Percentiles rank a stretch among this genome's conserved stretches.
Conservation (phyloP, 2,329 filamentous ascomycete genomes). For the Aspergillus sp. region DNA sequence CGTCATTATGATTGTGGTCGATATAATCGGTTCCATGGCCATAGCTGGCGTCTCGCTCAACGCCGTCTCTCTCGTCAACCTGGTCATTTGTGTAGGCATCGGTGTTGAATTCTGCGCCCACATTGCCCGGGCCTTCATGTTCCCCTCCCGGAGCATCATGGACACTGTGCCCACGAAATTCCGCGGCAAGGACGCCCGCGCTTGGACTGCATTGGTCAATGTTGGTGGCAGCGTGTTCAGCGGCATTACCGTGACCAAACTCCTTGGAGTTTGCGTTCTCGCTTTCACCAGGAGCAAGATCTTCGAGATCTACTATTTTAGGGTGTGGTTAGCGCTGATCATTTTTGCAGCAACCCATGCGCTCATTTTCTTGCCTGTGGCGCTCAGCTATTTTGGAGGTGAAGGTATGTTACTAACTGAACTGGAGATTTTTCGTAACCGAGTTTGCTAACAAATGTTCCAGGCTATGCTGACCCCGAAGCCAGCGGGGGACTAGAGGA, state of each 20-base stretch:
- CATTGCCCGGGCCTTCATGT: conserved; percentile 93
- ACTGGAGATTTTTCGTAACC: background rate
- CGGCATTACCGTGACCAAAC: conserved; percentile 93
- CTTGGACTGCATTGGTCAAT: conserved; percentile 91
- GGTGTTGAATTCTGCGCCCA: conserved; percentile 97
- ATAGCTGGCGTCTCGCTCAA: conserved; percentile 86
- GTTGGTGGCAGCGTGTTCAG: conserved; percentile 94
- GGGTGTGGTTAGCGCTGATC: conserved; percentile 91
- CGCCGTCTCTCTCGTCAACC: conserved; percentile 90
- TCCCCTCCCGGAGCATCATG: conserved; percentile 79
- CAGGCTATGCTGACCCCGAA: conserved; percentile 81
- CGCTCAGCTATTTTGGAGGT: conserved; percentile 80
- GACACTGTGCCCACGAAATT: conserved; percentile 77
- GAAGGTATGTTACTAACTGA: conserved; percentile 54
- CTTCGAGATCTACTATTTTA: conserved; percentile 99
- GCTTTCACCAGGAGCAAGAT: conserved; percentile 97
- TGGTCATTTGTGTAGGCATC: conserved; percentile 96
- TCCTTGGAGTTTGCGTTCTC: conserved; percentile 85
- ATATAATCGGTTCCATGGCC: conserved; percentile 95
- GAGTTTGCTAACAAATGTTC: conserved; percentile 15
- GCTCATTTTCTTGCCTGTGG: conserved; percentile 86
- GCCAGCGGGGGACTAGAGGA: conserved; percentile 86
- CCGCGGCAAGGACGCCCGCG: conserved; percentile 77
- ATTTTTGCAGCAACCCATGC: conserved; percentile 86
- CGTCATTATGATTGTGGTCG: conserved; percentile 88